Conservation (phyloP, 176 grass and related monocot species). For the Canna indica region DNA sequence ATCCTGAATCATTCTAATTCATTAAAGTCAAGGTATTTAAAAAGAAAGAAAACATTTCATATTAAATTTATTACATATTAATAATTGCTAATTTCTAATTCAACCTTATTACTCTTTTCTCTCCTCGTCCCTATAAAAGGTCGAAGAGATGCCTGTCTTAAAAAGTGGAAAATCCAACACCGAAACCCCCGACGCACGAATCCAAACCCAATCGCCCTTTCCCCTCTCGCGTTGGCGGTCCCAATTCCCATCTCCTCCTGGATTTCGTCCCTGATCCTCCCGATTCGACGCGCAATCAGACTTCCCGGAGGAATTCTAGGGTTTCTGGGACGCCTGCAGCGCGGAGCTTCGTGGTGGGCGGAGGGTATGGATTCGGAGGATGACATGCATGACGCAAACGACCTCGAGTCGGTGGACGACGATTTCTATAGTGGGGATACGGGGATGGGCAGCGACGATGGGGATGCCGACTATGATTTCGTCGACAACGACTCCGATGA, state of each 20-base stretch:
- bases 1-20: no score
- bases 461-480: constrained; percentile 23
- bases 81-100: no score
- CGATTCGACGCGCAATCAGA: background rate
- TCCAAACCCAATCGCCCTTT: background rate
- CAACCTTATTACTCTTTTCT: no score
- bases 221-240: background rate
- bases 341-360: background rate
- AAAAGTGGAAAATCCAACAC: background rate
- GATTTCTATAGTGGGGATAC: constrained; percentile 52
- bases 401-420: constrained; percentile 56
- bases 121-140: no score
- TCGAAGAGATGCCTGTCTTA: no score
- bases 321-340: background rate
- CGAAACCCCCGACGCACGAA: background rate
- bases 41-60: no score
- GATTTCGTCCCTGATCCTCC: background rate
- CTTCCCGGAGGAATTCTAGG: background rate
- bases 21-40: no score
- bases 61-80: no score
- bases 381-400: constrained; percentile 52
- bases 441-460: constrained; percentile 20
- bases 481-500: constrained; percentile 40
- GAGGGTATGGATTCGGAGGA: constrained; percentile 58
- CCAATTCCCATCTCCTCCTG: background rate